Evolutionary conservation across 805 yeast genomes (phyloP).

Genomic region (Starmera quercuum): DNA sequence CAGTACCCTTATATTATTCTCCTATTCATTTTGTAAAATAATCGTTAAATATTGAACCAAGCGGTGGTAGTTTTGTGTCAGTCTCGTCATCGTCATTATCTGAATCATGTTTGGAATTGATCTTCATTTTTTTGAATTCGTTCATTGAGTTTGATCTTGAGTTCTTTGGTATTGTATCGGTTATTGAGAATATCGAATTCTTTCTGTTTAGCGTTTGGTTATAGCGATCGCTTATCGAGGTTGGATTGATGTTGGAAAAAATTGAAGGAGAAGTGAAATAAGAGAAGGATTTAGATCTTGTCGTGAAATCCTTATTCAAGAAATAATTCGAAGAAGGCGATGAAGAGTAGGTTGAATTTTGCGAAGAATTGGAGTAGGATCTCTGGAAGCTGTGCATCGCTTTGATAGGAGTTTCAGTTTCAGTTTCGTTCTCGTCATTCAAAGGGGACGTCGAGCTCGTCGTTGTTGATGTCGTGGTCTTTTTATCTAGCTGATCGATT

Average conservation of each 20-base stretch:
- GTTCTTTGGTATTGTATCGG: conserved; percentile 1
- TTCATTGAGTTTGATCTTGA: conserved; percentile 10
- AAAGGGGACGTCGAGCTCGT: background rate
- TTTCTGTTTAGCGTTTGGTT: conserved; percentile 5
- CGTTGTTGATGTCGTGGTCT: background rate
- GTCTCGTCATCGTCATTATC: conserved; percentile 4
- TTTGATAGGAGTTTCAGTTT: background rate
- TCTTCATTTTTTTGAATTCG: conserved; percentile 3
- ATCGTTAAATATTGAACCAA: conserved; percentile 15
- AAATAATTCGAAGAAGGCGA: background rate
- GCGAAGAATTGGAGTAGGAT: conserved; percentile 7
- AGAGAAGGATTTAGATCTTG: conserved; percentile 11
- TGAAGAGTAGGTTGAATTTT: conserved; percentile 3
- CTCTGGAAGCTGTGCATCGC: background rate
- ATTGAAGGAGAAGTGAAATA: conserved; percentile 3
- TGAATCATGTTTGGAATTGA: background rate
- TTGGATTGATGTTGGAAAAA: conserved; percentile 3
- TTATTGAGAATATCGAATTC: conserved; percentile 6
- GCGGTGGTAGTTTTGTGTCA: conserved; percentile 7
- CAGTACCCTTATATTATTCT: background rate
- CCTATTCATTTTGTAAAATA: conserved; percentile 7
- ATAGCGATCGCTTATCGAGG: conserved; percentile 8
- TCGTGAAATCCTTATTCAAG: conserved; percentile 1
- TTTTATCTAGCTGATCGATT: conserved; percentile 35
- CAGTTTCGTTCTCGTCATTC: too few species aligned